Conservation (phyloP, 1,139 yeast genomes). For the Wickerhamomyces sp. region DNA sequence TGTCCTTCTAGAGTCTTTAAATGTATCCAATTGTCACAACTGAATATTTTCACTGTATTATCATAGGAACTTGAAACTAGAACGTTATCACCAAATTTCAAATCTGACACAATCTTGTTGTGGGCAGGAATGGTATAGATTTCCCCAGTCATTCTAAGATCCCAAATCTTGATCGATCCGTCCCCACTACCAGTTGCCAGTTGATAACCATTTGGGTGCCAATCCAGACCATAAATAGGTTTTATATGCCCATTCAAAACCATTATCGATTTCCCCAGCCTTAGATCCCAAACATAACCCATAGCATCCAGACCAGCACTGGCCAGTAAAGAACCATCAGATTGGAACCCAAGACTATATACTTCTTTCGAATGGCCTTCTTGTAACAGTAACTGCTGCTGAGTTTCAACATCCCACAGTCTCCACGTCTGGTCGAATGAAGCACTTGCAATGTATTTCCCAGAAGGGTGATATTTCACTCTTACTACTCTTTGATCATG, state of each 20-base stretch:
- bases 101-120: conserved; percentile 63
- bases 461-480: conserved; percentile 64
- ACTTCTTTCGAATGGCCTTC: conserved; percentile 87
- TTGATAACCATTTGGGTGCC: conserved; percentile 73
- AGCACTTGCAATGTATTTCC: conserved; percentile 55
- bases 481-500: conserved; percentile 53
- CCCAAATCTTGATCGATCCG: conserved; percentile 81
- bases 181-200: conserved; percentile 86
- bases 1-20: conserved; percentile 55
- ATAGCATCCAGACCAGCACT: conserved; percentile 80
- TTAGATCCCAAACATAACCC: conserved; percentile 77
- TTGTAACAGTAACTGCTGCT: conserved; percentile 48
- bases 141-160: conserved; percentile 50
- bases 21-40: conserved; percentile 68
- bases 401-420: conserved; percentile 66
- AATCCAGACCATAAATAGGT: conserved; percentile 67
- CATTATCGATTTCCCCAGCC: conserved; percentile 68
- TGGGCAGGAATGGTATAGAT: conserved; percentile 69
- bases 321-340: conserved; percentile 72
- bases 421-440: conserved; percentile 90
- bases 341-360: conserved; percentile 58
- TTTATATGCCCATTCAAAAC: conserved; percentile 62
- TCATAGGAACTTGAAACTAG: conserved; percentile 70
- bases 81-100: conserved; percentile 45
- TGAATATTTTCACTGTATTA: conserved; percentile 57